Percentiles rank a stretch among this genome's conserved stretches.
phyloP scores from a whole-genome alignment of 2,329 filamentous ascomycete genomes.

The Aspergillus tubingensis region DNA sequence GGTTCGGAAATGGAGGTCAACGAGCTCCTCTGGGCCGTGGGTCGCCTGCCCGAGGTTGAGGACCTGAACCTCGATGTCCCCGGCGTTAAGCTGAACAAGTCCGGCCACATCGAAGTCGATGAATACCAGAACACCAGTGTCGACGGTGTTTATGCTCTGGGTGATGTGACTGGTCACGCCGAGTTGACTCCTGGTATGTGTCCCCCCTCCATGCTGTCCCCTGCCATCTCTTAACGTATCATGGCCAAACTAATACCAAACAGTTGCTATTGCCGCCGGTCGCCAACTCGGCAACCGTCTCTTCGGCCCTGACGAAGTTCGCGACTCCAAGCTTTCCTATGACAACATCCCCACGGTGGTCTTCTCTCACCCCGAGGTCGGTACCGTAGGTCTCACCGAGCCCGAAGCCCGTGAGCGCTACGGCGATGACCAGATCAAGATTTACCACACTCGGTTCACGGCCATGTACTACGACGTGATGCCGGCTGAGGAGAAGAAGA shows the following conservation, averaged over 20 bases:
- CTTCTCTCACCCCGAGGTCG: conserved; percentile 54
- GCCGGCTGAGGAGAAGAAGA: conserved; percentile 50
- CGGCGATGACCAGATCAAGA: conserved; percentile 53
- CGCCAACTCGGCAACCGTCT: conserved; percentile 53
- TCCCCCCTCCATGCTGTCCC: too few species aligned
- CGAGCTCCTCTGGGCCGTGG: conserved; percentile 55
- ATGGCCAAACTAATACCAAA: conserved; percentile 1
- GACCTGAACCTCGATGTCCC: conserved; percentile 44
- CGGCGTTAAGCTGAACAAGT: conserved; percentile 44
- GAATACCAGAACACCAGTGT: conserved; percentile 54
- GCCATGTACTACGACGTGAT: conserved; percentile 53
- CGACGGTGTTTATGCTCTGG: conserved; percentile 52
- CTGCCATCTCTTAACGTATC: neutral
- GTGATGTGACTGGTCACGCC: conserved; percentile 54
- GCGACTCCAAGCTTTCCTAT: conserved; percentile 49
- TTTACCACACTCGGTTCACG: conserved; percentile 53
- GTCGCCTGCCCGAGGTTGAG: conserved; percentile 49
- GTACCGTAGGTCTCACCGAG: conserved; percentile 53
- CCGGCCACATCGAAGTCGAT: conserved; percentile 50
- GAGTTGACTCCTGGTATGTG: conserved; percentile 52
- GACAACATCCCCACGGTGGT: conserved; percentile 56
- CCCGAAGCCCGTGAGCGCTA: conserved; percentile 50
- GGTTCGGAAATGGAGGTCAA: conserved; percentile 50
- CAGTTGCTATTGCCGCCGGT: conserved; percentile 55
- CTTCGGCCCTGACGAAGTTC: conserved; percentile 50